Percentiles rank a stretch among this genome's conserved stretches.
phyloP scores from a whole-genome alignment of 352 stramenopile species.

The Phytophthora foliorum region DNA sequence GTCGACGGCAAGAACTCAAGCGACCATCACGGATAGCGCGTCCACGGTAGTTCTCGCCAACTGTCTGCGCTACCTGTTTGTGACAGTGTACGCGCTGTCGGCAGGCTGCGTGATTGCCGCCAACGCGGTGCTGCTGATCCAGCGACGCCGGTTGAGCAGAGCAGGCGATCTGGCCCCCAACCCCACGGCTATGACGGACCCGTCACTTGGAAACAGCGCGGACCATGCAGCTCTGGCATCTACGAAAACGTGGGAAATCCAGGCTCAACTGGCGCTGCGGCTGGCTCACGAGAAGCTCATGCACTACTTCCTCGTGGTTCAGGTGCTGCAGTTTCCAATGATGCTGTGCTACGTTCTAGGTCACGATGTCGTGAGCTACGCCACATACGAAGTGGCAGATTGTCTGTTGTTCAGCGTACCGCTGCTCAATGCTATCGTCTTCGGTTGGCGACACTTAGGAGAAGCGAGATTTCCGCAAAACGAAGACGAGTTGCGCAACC shows the following conservation, averaged over 20 bases:
- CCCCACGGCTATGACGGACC: conserved; percentile 22
- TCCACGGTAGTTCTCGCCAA: conserved; percentile 6
- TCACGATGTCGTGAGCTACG: conserved; percentile 31
- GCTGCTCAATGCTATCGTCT: conserved; percentile 65
- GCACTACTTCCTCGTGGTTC: conserved; percentile 58
- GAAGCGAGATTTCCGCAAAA: conserved; percentile 27
- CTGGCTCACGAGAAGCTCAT: conserved; percentile 57
- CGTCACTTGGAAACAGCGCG: conserved; percentile 29
- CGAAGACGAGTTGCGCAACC: conserved; percentile 32
- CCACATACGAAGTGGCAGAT: conserved; percentile 46
- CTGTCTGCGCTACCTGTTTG: conserved; percentile 42
- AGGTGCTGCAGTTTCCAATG: conserved; percentile 57
- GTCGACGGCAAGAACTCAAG: conserved; percentile 46
- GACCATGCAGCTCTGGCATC: conserved; percentile 21
- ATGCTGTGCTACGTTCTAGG: conserved; percentile 53
- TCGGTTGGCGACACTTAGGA: conserved; percentile 46
- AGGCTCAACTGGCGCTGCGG: conserved; percentile 36
- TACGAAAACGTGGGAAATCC: conserved; percentile 43
- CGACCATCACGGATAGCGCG: conserved; percentile 30
- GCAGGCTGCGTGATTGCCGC: conserved; percentile 39
- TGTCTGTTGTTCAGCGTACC: conserved; percentile 59
- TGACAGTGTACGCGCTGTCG: conserved; percentile 46
- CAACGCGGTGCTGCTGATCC: conserved; percentile 45
- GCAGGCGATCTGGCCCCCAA: conserved; percentile 22
- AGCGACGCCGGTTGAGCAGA: conserved; percentile 18